A percentile compares a stretch with the other conserved stretches of the same genome.
Evolutionary conservation across 805 yeast genomes (phyloP).

Genomic region (Cyberlindnera bimundalis): DNA sequence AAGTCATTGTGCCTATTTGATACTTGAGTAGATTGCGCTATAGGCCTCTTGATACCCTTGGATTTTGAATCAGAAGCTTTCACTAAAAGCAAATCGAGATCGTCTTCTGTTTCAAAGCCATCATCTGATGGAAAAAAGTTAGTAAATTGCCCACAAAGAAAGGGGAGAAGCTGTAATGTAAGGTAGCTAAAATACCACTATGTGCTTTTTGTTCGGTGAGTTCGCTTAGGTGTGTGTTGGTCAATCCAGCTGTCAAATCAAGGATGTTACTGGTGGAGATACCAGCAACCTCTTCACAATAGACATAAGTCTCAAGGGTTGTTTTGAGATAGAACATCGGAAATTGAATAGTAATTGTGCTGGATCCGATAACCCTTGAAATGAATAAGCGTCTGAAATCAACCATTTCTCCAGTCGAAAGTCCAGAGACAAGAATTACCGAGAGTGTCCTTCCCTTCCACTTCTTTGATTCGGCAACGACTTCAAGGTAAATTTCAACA

Average conservation of each 20-base stretch:
- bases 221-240: no score
- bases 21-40: constrained; percentile 1
- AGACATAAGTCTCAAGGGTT: constrained; percentile 31
- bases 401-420: constrained; percentile 34
- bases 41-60: constrained; percentile 1
- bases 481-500: constrained; percentile 2
- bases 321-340: constrained; percentile 20
- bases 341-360: constrained; percentile 29
- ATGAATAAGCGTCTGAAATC: constrained; percentile 42
- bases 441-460: constrained; percentile 36
- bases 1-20: constrained; percentile 35
- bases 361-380: constrained; percentile 25
- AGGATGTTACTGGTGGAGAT: constrained; percentile 16
- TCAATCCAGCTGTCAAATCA: constrained; percentile 1
- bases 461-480: neutral
- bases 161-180: no score
- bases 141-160: constrained; percentile 4
- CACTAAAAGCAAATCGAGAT: constrained; percentile 30
- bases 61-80: constrained; percentile 14
- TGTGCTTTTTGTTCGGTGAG: no score
- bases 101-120: constrained; percentile 22
- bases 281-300: constrained; percentile 40
- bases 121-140: constrained; percentile 17
- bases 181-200: neutral
- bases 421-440: constrained; percentile 30